Evolutionary conservation across 78 protist genomes (phyloP).

Genomic region (Trichosphaerium sp.): DNA sequence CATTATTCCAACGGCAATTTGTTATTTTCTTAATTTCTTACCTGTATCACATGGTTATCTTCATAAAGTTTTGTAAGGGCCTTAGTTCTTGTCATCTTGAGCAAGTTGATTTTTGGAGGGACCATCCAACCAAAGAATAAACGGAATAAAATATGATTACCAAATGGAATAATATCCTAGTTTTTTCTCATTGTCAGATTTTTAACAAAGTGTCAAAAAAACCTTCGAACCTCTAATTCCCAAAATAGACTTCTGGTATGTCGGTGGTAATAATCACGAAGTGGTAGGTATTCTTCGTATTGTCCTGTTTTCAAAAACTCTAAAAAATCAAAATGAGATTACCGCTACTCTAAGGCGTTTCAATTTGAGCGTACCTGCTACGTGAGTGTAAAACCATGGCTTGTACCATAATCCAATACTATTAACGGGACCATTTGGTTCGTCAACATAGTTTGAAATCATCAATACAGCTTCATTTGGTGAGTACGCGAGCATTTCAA

Average conservation of each 20-base stretch:
- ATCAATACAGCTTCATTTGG: constrained; percentile 8
- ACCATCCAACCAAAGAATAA: constrained; percentile 20
- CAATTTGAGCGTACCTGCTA: no score
- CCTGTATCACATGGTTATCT: constrained; percentile 15
- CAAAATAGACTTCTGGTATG: constrained; percentile 24
- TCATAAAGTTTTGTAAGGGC: constrained; percentile 19
- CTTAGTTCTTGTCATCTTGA: constrained; percentile 19
- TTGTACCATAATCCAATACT: constrained; percentile 20
- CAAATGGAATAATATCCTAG: constrained; percentile 25
- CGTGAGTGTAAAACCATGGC: constrained; percentile 52
- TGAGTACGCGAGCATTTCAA: constrained; percentile 2
- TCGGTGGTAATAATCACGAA: constrained; percentile 37
- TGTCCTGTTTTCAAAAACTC: no score
- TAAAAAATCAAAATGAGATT: no score
- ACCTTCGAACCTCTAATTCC: constrained; percentile 7
- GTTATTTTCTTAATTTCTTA: no score
- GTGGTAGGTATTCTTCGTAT: constrained; percentile 18
- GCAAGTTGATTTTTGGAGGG: constrained; percentile 18
- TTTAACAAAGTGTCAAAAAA: no score
- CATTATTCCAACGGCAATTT: not conserved
- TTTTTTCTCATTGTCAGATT: no score
- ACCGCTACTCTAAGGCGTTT: no score
- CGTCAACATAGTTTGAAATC: constrained; percentile 6
- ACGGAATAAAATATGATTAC: constrained; percentile 16
- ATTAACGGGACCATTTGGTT: not conserved